Base-by-base conservation (phyloP, 345 rosid genomes). In the Angophora floribunda region DNA sequence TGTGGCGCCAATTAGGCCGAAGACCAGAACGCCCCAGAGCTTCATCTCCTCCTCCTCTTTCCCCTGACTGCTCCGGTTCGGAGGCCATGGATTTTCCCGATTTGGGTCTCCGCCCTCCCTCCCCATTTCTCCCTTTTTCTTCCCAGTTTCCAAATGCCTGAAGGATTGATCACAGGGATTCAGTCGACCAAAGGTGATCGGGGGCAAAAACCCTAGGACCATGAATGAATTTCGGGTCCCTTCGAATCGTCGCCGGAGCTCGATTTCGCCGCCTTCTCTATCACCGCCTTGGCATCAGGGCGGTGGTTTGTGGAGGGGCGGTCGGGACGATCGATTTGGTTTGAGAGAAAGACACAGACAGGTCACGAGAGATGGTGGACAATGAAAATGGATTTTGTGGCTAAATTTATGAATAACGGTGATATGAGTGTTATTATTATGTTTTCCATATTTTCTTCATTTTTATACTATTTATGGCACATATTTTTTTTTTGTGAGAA, bases 1-100 rank as follows among this genome's bases (percentile, higher is more conserved):
- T 28, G 99, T 96, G 93, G 98, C 99, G 90, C 99, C 98, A 86
- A 96, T 92, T 21, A 97, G 91, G 87, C 95, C 94, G 93, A 96
- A 94, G 63, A 93, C 91, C 61, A 97, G 89, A 70, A 96, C 86
- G 13, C 98, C 96, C 99, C 98, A 97, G 57, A 95, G 94, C 91
- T 94, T 96, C 82, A 93, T 89, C 45, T 91, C 93, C 16, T 92
- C 93, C 15, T 91, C 89, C 78, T 93, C 93, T n/a, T 45, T 45
- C 70, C 45, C 84, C 45, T 12, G 87, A 28, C 30, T 30, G 28
- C 16, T 13, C 52, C 47, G 32, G 87, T 85, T 88, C 7, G 85
- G 75, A 44, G 67, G 78, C 86, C 89, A 82, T 7, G 22, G 53
- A 21, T 61, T 59, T 70, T 50, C 88, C 50, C 88, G 55, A 47